These are phyloP conservation scores for Paramecium sexaurelia DNA, from an alignment of 73 alveolate genomes.

Conservation along the genomic window DNA sequence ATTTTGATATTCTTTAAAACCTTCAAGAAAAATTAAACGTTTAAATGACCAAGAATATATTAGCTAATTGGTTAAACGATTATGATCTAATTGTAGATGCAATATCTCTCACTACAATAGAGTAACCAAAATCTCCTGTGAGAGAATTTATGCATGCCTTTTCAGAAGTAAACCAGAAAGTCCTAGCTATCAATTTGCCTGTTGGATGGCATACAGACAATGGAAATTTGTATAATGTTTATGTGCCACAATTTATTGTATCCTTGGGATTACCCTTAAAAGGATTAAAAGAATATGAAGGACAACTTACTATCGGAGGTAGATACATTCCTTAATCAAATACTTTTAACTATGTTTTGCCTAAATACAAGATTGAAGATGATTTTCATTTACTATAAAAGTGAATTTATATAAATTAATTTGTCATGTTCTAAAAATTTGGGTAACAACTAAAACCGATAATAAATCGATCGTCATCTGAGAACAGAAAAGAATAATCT, in stretches of 20 bases:
- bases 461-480: background rate
- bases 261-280: slow-evolving; percentile 43
- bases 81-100: slow-evolving; percentile 44
- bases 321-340: background rate
- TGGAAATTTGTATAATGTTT: background rate
- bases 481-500: background rate
- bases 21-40: background rate
- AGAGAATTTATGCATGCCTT: slow-evolving; percentile 48
- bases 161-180: background rate
- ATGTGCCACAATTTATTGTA: background rate
- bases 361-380: background rate
- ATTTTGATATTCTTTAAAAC: background rate
- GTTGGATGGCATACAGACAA: slow-evolving; percentile 8
- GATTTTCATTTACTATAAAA: background rate
- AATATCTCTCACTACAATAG: background rate
- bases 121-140: background rate
- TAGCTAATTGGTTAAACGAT: background rate
- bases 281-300: background rate
- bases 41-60: background rate
- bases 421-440: slow-evolving; percentile 13
- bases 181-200: slow-evolving; percentile 3
- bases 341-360: background rate
- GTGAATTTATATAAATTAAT: slow-evolving; percentile 7
- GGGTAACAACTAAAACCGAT: slow-evolving; percentile 26
- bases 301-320: background rate